Conservation (phyloP, 331 rosid species). For the Quercus lobata region DNA sequence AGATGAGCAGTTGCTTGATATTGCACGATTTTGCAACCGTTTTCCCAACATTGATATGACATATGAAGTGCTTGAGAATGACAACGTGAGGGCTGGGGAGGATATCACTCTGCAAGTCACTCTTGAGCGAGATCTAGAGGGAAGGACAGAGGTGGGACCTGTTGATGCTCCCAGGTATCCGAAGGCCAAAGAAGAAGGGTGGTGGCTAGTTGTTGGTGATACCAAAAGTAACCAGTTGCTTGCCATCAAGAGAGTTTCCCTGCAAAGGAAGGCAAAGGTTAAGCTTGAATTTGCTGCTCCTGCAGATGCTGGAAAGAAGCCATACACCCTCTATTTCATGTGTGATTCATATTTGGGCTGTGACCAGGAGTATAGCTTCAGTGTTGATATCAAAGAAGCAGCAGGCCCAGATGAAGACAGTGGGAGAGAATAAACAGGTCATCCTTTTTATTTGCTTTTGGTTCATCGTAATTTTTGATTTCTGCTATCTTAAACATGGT, state of each 20-base stretch:
- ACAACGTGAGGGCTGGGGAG: slow-evolving; percentile 60
- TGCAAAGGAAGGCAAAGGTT: slow-evolving; percentile 70
- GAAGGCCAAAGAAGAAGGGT: slow-evolving; percentile 88
- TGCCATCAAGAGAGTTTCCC: slow-evolving; percentile 77
- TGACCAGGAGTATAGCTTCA: slow-evolving; percentile 81
- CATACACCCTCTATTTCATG: slow-evolving; percentile 76
- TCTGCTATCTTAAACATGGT: neutral
- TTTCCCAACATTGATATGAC: slow-evolving; percentile 82
- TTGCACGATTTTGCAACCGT: slow-evolving; percentile 81
- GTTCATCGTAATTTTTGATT: neutral
- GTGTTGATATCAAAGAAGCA: slow-evolving; percentile 61
- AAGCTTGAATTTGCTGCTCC: slow-evolving; percentile 78
- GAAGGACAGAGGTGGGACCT: slow-evolving; percentile 62
- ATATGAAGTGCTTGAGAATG: slow-evolving; percentile 64
- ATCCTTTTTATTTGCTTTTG: neutral
- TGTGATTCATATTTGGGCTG: slow-evolving; percentile 95
- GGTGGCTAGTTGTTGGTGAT: slow-evolving; percentile 98
- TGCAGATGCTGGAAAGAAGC: slow-evolving; percentile 68
- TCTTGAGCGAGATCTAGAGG: slow-evolving; percentile 82
- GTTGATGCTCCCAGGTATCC: slow-evolving; percentile 84
- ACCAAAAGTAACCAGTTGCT: slow-evolving; percentile 68
- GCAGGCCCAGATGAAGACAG: slow-evolving; percentile 50
- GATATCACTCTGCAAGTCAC: slow-evolving; percentile 59
- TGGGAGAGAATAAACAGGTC: slow-evolving; percentile 31
- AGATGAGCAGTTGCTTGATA: slow-evolving; percentile 63